Base-by-base conservation (phyloP, 768 basidiomycete genomes). In the Lactarius hengduanensis region DNA sequence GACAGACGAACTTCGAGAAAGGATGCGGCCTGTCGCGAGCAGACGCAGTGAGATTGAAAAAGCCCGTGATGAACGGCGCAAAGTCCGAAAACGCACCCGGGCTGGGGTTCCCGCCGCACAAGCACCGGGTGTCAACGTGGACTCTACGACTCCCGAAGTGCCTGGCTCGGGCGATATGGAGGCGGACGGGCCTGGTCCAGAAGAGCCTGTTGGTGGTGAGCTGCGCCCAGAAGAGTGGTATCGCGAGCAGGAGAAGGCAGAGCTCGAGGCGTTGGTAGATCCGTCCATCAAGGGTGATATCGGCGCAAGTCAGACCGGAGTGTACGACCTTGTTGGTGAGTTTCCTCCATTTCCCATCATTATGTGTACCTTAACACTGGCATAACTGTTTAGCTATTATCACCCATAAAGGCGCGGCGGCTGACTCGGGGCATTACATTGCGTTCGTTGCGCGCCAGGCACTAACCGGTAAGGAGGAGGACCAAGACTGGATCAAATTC, bases 341-440 rank as follows among this genome's bases (percentile, higher is more conserved):
- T 83, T 8, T 9, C 30, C 8, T 63, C 54, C 4, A 3, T 38
- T 10, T 61, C 55, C 45, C 30, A 50, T 41, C 26, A 7, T 30
- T 58, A 65, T 73, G 10, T 3, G 34, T 26, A n/a, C 16, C 62
- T 7, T 53, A 53, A 56, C 20, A 13, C 66, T 53, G 43, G 64
- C 30, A 32, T 38, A 11, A 34, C 16, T 64, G 16, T 57, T 43
- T 73, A 94, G 94, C 90, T 9, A 91, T 99, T 73, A 88, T 99
- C 15, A 96, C 95, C 26, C 97, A 98, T 83, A 99, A 99, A 76
- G 97, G 97, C 13, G 86, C 95, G 0, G 90, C 90, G 0, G 96
- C 97, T 0, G 97, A 98, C 73, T 87, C 92, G 0, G 96, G 96
- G 2, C 96, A 98, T 77, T 98, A 98, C 74, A 95, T 98, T 28